These are phyloP conservation scores for Lupinus albus DNA, from an alignment of 306 rosid species.

Conservation along the genomic window DNA sequence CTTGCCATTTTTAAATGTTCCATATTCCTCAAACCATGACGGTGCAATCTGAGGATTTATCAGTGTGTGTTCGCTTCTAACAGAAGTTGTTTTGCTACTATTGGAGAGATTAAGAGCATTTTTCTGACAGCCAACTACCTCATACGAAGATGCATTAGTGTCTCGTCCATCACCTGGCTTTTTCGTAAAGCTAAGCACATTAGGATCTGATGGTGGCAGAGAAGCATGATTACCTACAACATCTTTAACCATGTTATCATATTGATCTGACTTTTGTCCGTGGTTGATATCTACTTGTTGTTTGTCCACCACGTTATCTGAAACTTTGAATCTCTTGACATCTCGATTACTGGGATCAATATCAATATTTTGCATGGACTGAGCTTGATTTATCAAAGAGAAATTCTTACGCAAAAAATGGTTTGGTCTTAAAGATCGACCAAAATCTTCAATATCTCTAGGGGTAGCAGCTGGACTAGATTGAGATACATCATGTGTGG, in stretches of 20 bases:
- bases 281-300: conserved; percentile 56
- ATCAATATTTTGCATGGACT: conserved; percentile 44
- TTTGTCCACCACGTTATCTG: conserved; percentile 60
- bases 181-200: conserved; percentile 49
- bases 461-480: conserved; percentile 63
- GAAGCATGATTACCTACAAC: conserved; percentile 46
- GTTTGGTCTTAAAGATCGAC: conserved; percentile 77
- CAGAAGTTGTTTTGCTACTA: conserved; percentile 54
- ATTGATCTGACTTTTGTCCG: conserved; percentile 55
- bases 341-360: conserved; percentile 63
- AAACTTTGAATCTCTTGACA: conserved; percentile 69
- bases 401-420: conserved; percentile 56
- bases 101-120: conserved; percentile 51
- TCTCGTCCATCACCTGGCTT: conserved; percentile 60
- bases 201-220: conserved; percentile 53
- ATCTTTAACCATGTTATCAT: conserved; percentile 52
- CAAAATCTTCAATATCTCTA: conserved; percentile 79
- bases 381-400: conserved; percentile 41
- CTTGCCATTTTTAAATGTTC: conserved; percentile 79
- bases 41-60: conserved; percentile 97
- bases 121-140: conserved; percentile 53
- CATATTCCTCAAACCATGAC: conserved; percentile 93
- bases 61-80: conserved; percentile 60
- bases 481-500: conserved; percentile 53
- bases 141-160: conserved; percentile 59